These are phyloP conservation scores for Solanum chacoense DNA, from an alignment of 305 asterid genomes.

Conservation along the genomic window DNA sequence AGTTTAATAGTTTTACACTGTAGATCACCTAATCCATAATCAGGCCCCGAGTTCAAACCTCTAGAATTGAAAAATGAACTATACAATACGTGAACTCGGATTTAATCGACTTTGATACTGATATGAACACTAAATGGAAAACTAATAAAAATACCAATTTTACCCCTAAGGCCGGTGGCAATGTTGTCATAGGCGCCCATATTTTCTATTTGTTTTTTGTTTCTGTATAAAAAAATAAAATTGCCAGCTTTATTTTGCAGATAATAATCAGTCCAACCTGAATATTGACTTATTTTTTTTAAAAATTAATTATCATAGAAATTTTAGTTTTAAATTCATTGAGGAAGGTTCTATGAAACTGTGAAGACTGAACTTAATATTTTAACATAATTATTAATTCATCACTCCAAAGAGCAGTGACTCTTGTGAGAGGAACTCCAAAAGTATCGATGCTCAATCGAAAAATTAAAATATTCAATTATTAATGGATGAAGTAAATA, in stretches of 20 bases:
- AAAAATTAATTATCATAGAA: not conserved
- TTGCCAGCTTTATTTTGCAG: not conserved
- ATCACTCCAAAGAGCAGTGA: not conserved
- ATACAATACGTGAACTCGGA: not conserved
- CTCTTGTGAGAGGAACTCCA: not conserved
- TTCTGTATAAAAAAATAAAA: not conserved
- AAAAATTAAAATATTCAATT: not conserved
- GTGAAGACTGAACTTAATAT: not conserved
- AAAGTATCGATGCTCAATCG: not conserved
- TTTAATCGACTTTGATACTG: not conserved
- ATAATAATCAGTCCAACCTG: not conserved
- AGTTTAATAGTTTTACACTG: accelerated
- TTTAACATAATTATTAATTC: not conserved
- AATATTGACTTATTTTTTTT: not conserved
- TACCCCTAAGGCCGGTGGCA: not conserved
- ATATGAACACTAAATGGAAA: not conserved
- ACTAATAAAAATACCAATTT: not conserved
- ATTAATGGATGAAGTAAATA: accelerated
- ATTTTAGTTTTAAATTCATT: not conserved
- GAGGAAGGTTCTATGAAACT: not conserved
- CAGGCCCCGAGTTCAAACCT: accelerated
- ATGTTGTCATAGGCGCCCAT: not conserved
- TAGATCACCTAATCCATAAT: too few species aligned
- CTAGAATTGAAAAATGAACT: not conserved
- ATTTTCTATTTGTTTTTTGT: not conserved